Evolutionary conservation across 352 stramenopile genomes (phyloP), one percentile per base, ranked within the genome.

Genomic region (Phytopythium aichiense): DNA sequence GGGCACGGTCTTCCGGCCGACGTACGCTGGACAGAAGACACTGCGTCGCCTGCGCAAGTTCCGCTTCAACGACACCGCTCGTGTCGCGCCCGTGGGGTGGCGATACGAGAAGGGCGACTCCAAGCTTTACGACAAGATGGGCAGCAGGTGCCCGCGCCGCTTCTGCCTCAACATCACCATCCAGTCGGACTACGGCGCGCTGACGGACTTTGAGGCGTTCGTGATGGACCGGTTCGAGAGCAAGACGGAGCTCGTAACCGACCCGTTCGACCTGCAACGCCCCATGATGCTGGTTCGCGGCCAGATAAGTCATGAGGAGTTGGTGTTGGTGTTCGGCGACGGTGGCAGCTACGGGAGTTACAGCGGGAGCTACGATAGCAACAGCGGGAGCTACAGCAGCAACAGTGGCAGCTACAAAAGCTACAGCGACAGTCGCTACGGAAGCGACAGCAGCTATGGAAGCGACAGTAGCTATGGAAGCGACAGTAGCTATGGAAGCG

Each of bases 181-280:
- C 48, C 59, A 61, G 25, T 74, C 72, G 15, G 65, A 68, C 45
- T 79, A 73, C 23, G 72, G 72, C n/a, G 68, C 68, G 2, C 62
- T 74, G 58, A 70, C 58, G 28, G 63, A 64, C 28, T 77, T 79
- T 45, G 72, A 79, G 30, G 68, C 66, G 30, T 76, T 79, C 50
- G 66, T 74, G 50, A 31, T 79, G 37, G 72, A 79, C 46, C 72
- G 72, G 28, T 72, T 68, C 50, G 72, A 79, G 60, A 67, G 53
- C 64, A 70, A 64, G 60, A 50, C 30, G 16, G 46, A 64, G 35
- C 56, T 61, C 18, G 23, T 18, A 6, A 33, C 23, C 4, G 56
- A 61, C 4, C 25, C 16, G 18, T 55, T 61, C 30, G 28, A 46
- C 2, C n/a, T 46, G 8, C 16, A 40, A 9, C 23, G 56, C 0